Percentiles rank a stretch among this genome's conserved stretches.
phyloP scores from a whole-genome alignment of 1,284 basidiomycete genomes.

The Ustilago loliicola region DNA sequence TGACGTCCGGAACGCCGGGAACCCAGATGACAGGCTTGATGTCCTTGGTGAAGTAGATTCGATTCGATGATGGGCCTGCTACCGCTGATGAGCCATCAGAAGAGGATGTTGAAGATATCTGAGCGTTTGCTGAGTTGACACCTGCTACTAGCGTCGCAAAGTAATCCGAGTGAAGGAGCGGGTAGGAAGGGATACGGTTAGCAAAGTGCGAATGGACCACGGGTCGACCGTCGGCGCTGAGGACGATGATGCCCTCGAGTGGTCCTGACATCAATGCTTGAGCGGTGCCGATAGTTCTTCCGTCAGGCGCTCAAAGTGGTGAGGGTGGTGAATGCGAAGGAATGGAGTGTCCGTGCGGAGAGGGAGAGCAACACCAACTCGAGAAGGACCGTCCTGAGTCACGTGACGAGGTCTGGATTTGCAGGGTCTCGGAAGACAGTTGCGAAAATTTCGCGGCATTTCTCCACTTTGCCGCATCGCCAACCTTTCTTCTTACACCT shows the following conservation, averaged over 20 bases:
- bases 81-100: neutral
- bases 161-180: slow-evolving; percentile 86
- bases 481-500: slow-evolving; percentile 9
- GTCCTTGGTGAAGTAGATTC: slow-evolving; percentile 51
- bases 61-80: slow-evolving; percentile 29
- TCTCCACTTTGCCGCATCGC: slow-evolving; percentile 32
- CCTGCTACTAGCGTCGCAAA: slow-evolving; percentile 78
- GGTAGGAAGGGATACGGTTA: slow-evolving; percentile 81
- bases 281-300: neutral
- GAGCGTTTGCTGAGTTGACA: slow-evolving; percentile 47
- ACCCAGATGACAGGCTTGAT: slow-evolving; percentile 58
- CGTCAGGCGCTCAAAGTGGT: neutral
- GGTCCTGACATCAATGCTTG: slow-evolving; percentile 28
- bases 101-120: slow-evolving; percentile 29
- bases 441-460: slow-evolving; percentile 25
- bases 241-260: slow-evolving; percentile 88
- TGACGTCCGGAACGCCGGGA: slow-evolving; percentile 52
- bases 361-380: slow-evolving; percentile 1
- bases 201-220: slow-evolving; percentile 93
- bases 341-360: slow-evolving; percentile 13
- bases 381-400: slow-evolving; percentile 1
- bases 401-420: slow-evolving; percentile 21
- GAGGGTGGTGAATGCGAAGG: neutral
- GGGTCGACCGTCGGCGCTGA: slow-evolving; percentile 85
- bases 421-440: slow-evolving; percentile 14